phyloP scores from a whole-genome alignment of 2,329 filamentous ascomycete genomes.

The Alternaria gansuensis region DNA sequence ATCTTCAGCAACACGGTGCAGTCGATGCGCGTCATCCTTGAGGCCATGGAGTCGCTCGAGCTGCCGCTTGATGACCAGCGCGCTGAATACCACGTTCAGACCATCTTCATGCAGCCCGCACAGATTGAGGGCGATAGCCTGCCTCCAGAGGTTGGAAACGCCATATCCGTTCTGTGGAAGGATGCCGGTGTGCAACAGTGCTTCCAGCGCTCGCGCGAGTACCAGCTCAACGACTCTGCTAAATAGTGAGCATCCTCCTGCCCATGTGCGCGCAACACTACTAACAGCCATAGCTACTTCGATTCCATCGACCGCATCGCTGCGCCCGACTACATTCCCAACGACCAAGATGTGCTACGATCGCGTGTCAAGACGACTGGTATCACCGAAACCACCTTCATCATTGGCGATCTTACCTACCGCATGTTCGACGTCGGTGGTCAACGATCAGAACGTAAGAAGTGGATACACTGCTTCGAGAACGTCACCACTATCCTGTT shows the following conservation, averaged over 20 bases:
- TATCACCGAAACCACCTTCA: conserved; percentile 96
- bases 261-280: conserved; percentile 11
- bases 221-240: conserved; percentile 94
- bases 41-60: conserved; percentile 74
- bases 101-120: conserved; percentile 97
- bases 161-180: conserved; percentile 92
- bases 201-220: conserved; percentile 94
- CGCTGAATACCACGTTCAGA: conserved; percentile 97
- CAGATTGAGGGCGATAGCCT: conserved; percentile 96
- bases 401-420: conserved; percentile 93
- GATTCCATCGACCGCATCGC: conserved; percentile 93
- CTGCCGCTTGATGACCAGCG: conserved; percentile 89
- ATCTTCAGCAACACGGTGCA: conserved; percentile 77
- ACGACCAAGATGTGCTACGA: conserved; percentile 92
- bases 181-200: conserved; percentile 92
- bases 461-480: conserved; percentile 99
- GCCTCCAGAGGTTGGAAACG: conserved; percentile 91
- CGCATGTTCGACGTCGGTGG: conserved; percentile 98
- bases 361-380: conserved; percentile 98
- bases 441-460: conserved; percentile 95
- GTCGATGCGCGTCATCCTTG: conserved; percentile 74
- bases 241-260: conserved; percentile 77
- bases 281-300: conserved; percentile 75
- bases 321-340: conserved; percentile 90
- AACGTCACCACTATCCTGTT: conserved; percentile 97